phyloP scores from a whole-genome alignment of 352 stramenopile species.

The Phytophthora parvispora region DNA sequence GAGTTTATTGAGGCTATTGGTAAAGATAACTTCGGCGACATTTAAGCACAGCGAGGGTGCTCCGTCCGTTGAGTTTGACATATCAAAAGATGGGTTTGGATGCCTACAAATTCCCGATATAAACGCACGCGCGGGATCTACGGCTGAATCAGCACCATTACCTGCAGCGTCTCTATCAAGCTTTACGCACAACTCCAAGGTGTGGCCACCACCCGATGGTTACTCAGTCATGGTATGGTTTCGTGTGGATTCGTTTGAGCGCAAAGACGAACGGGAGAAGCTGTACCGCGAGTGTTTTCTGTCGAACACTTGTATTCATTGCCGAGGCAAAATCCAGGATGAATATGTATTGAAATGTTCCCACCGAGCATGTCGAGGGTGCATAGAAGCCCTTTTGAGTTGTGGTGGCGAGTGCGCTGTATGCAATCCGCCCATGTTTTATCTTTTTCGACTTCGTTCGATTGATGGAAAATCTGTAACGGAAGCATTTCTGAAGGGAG shows the following conservation, averaged over 20 bases:
- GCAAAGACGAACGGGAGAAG: conserved; percentile 71
- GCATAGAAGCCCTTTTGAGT: conserved; percentile 62
- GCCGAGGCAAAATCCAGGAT: conserved; percentile 50
- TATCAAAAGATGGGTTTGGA: conserved; percentile 67
- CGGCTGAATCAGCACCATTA: conserved; percentile 13
- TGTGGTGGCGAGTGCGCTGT: conserved; percentile 73
- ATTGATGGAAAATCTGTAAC: conserved; percentile 75
- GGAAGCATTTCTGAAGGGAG: conserved; percentile 72
- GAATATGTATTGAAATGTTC: conserved; percentile 77
- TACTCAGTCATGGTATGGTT: conserved; percentile 79
- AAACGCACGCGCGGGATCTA: conserved; percentile 33
- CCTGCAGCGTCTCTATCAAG: conserved; percentile 36
- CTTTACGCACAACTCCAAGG: conserved; percentile 51
- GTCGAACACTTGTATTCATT: conserved; percentile 70
- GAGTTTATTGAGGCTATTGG: conserved; percentile 26
- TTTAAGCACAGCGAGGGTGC: conserved; percentile 25
- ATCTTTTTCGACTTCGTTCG: conserved; percentile 77
- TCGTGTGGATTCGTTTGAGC: conserved; percentile 63
- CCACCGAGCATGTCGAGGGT: conserved; percentile 65
- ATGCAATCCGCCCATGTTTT: conserved; percentile 82
- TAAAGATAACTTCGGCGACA: conserved; percentile 29
- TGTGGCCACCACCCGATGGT: conserved; percentile 72
- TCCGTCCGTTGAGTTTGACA: conserved; percentile 55
- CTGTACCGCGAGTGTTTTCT: conserved; percentile 71
- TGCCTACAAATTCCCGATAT: conserved; percentile 79